Base-by-base conservation (phyloP, 805 yeast species). In the Isabelozyma heimii region DNA sequence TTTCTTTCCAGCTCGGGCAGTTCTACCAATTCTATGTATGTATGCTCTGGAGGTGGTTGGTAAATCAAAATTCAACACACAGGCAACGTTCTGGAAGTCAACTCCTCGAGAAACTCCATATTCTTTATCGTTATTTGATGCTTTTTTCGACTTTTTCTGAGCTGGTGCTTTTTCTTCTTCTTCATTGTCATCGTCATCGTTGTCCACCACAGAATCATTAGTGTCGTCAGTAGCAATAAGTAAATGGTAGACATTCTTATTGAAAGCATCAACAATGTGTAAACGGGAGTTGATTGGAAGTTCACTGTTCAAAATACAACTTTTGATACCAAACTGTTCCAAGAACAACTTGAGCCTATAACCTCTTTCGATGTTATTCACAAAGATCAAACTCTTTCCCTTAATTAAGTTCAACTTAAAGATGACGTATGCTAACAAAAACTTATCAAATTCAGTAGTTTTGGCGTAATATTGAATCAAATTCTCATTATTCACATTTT, bases 81-180 rank as follows among this genome's bases (percentile, higher is more conserved):
- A 94, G 8, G 97, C 94, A 51, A 94, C 98, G 60, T 94, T 92
- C 59, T 81, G 85, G 76, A 94, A 94, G 70, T 94, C 99, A 38
- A 94, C 95, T 62, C 99, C 99, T 67, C 99, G 82, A 24, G 97
- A 87, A 40, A 91, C 97, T 54, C 97, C 96, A 63, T 87, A 94
- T 59, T 94, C 98, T 52, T 75, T 77, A 60, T 86, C 91, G 49
- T 79, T 75, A 48, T 71, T 73, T 10, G 35, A 30, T 5, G 60
- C 45, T 60, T 62, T 55, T 60, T 57, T 63, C 50, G 51, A 42
- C 42, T 56, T 55, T 44, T 54, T 48, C 52, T 62, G 54, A 26
- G 56, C 45, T 30, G 37, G 44, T 8, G 57, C 59, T 5, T 61
- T 66, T 12, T 55, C 60, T 12, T 52, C 61, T 12, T 54, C 65